phyloP scores from a whole-genome alignment of 768 basidiomycete genomes.

The Gloeopeniophorella convolvens region DNA sequence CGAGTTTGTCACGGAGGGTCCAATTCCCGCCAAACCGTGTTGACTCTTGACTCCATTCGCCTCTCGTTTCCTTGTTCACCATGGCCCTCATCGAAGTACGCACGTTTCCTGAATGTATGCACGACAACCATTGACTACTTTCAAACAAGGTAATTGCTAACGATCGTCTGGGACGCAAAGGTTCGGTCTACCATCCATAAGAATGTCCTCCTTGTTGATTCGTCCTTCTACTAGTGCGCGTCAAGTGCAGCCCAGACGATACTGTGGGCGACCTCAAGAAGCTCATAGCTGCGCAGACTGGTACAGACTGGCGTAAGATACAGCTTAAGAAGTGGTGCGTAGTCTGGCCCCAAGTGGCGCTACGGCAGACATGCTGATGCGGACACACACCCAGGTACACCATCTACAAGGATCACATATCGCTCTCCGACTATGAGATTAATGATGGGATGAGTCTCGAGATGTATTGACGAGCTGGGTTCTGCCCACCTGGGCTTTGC shows the following conservation, averaged over 20 bases:
- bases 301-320: slow-evolving; percentile 81
- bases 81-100: slow-evolving; percentile 32
- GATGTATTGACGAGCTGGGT: slow-evolving; percentile 63
- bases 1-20: no score
- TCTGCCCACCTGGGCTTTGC: background rate
- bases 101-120: background rate
- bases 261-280: slow-evolving; percentile 97
- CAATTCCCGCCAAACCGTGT: no score
- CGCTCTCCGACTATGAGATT: slow-evolving; percentile 87
- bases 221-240: slow-evolving; percentile 55
- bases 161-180: slow-evolving; percentile 92
- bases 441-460: slow-evolving; percentile 90
- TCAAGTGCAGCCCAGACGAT: slow-evolving; percentile 93
- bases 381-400: slow-evolving; percentile 59
- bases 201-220: background rate
- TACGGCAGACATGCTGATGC: background rate
- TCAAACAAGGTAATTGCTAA: slow-evolving; percentile 78
- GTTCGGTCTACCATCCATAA: slow-evolving; percentile 35
- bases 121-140: background rate
- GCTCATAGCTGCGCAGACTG: slow-evolving; percentile 94
- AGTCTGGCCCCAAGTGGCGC: background rate
- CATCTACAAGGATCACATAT: slow-evolving; percentile 94
- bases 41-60: slow-evolving; percentile 5
- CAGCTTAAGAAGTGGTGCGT: slow-evolving; percentile 93
- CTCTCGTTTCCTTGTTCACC: background rate